phyloP scores from a whole-genome alignment of 1,284 basidiomycete species.

The Microbotryum lychnidis-dioicae region DNA sequence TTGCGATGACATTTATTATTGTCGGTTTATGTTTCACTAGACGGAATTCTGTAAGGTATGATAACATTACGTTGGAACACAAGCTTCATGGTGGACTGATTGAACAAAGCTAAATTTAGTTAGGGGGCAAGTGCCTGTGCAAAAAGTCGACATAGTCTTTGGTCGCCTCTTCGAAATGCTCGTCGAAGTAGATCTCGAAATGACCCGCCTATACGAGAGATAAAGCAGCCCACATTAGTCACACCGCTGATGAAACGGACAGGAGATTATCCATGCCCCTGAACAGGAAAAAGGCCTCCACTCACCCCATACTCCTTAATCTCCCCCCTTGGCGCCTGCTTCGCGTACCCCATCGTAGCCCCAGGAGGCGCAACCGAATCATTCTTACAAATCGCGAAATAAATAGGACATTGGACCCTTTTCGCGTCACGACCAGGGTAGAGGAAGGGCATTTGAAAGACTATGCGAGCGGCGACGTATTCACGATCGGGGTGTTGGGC shows the following conservation, averaged over 20 bases:
- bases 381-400: background rate
- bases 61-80: no score
- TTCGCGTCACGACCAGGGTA: background rate
- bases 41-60: no score
- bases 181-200: constrained; percentile 1
- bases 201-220: background rate
- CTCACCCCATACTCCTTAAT: background rate
- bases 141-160: constrained; percentile 1
- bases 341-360: background rate
- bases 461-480: background rate
- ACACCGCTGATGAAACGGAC: no score
- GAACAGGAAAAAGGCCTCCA: no score
- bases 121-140: background rate
- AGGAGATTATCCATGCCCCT: no score
- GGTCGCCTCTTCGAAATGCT: background rate
- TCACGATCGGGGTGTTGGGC: background rate
- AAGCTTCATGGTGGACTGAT: no score
- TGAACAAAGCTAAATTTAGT: no score
- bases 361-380: background rate
- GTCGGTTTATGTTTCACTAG: no score
- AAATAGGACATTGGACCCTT: background rate
- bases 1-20: no score
- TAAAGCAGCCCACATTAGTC: background rate
- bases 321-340: background rate
- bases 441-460: background rate